Evolutionary conservation across 2,329 filamentous ascomycete genomes (phyloP).

Genomic region (Sphaceloma murrayae): DNA sequence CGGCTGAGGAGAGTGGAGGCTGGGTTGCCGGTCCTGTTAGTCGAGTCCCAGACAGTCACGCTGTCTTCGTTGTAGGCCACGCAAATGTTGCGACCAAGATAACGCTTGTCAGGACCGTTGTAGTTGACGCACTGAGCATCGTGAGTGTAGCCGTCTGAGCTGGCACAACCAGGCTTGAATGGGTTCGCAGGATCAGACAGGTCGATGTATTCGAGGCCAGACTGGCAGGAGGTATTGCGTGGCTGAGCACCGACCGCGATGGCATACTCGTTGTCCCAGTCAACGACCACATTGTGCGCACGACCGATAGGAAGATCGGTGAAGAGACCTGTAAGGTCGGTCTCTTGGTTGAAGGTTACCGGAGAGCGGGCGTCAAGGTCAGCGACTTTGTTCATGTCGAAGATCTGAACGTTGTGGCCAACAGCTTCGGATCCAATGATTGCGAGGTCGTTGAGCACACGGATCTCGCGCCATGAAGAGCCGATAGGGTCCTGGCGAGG

Average conservation of each 20-base stretch:
- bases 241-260: conserved; percentile 37
- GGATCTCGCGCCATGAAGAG: conserved; percentile 46
- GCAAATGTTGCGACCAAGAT: conserved; percentile 41
- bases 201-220: conserved; percentile 47
- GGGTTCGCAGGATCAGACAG: conserved; percentile 43
- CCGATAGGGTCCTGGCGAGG: conserved; percentile 40
- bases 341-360: conserved; percentile 35
- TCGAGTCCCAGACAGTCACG: conserved; percentile 36
- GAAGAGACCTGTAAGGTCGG: conserved; percentile 36
- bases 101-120: conserved; percentile 39
- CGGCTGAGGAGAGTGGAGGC: conserved; percentile 37
- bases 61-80: conserved; percentile 45
- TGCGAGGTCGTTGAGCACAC: conserved; percentile 35
- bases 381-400: conserved; percentile 49
- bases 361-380: conserved; percentile 38
- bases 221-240: conserved; percentile 36
- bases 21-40: conserved; percentile 30
- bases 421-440: conserved; percentile 38
- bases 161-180: conserved; percentile 41
- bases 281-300: conserved; percentile 46
- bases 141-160: conserved; percentile 47
- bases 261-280: conserved; percentile 41
- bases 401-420: conserved; percentile 52
- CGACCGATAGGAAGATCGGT: conserved; percentile 38
- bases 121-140: conserved; percentile 49